Percentiles rank a stretch among this genome's conserved stretches.
Evolutionary conservation across 768 basidiomycete genomes (phyloP).

Genomic region (Scleroderma citrinum): DNA sequence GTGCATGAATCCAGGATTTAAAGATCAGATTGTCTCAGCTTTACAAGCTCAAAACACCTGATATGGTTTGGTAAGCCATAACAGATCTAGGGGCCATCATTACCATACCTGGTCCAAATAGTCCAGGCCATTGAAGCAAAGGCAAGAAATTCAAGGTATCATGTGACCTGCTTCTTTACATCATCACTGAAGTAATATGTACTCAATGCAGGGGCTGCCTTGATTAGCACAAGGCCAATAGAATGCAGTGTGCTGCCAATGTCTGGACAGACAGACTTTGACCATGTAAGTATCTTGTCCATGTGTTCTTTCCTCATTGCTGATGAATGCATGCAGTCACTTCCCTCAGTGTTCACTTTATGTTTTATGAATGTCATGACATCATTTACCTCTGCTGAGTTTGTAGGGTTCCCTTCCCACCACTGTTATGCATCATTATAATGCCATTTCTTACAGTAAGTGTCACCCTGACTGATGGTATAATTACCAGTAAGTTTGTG

Average conservation of each 20-base stretch:
- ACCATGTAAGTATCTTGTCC: background rate
- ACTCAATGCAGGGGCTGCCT: background rate
- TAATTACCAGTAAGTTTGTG: background rate
- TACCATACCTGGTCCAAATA: constrained; percentile 1
- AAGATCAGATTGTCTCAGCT: constrained; percentile 19
- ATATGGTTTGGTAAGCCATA: background rate
- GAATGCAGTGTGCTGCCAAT: background rate
- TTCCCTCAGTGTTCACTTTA: constrained; percentile 14
- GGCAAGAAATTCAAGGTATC: background rate
- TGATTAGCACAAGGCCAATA: background rate
- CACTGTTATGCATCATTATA: constrained; percentile 15
- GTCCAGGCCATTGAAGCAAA: background rate
- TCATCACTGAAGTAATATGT: background rate
- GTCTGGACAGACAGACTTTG: background rate
- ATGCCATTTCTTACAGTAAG: constrained; percentile 10
- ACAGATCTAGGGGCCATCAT: background rate
- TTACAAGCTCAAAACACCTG: constrained; percentile 29
- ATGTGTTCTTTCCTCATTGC: constrained; percentile 15
- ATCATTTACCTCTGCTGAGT: constrained; percentile 15
- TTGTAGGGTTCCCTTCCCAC: constrained; percentile 27
- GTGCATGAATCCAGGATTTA: background rate
- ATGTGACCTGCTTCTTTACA: background rate
- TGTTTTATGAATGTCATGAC: constrained; percentile 23
- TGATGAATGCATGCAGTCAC: constrained; percentile 20
- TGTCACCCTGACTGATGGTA: background rate